Evolutionary conservation across 2,329 filamentous ascomycete genomes (phyloP).

Genomic region (Chaetomiaceae sp.): DNA sequence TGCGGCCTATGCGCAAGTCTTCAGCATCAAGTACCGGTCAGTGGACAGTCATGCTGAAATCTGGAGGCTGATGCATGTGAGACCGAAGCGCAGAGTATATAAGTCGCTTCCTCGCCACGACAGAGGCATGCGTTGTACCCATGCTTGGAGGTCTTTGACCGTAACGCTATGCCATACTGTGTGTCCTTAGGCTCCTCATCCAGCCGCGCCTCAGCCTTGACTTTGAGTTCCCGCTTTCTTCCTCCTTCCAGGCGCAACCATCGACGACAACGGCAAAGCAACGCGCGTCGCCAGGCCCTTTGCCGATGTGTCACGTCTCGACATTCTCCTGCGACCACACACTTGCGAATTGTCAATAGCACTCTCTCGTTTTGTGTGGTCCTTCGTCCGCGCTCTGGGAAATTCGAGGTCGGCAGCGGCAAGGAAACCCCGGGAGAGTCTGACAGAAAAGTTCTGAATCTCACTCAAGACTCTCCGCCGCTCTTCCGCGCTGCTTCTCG

Average conservation of each 20-base stretch:
- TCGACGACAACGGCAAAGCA: background rate
- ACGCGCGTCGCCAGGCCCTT: background rate
- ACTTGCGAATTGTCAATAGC: background rate
- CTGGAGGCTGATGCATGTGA: too few species aligned
- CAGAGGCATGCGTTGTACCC: too few species aligned
- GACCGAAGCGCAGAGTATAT: too few species aligned
- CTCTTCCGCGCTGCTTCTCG: background rate
- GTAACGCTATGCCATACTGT: too few species aligned
- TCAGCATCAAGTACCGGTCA: too few species aligned
- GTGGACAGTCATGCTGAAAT: too few species aligned
- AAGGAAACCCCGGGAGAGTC: background rate
- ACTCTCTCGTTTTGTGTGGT: conserved; percentile 1
- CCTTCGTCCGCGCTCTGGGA: background rate
- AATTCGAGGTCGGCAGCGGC: background rate
- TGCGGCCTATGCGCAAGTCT: too few species aligned
- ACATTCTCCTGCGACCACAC: background rate
- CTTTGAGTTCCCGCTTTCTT: background rate
- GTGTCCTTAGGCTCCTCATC: too few species aligned
- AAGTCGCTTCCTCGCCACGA: too few species aligned
- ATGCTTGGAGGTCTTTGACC: too few species aligned
- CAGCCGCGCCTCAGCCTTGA: background rate
- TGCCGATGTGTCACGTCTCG: conserved; percentile 2
- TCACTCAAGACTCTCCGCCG: background rate
- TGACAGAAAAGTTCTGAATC: background rate
- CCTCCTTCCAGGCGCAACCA: background rate